Conservation (phyloP, 805 yeast species). For the Alloascoidea hylecoeti region DNA sequence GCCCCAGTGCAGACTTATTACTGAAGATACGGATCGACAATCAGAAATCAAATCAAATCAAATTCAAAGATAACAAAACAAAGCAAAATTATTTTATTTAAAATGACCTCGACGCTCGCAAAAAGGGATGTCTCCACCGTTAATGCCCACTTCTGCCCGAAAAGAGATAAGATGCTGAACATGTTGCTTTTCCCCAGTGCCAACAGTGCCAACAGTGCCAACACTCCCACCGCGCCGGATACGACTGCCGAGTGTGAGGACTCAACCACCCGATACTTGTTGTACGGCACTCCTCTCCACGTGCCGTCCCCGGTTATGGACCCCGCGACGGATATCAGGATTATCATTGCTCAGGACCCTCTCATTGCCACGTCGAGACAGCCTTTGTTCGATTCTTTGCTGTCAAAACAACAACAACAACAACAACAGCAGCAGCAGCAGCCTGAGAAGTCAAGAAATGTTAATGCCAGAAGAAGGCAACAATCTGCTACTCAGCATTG, state of each 20-base stretch:
- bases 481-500: neutral
- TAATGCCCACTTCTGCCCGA: neutral
- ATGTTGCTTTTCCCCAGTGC: neutral
- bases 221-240: neutral
- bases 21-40: too few species aligned
- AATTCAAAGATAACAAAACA: too few species aligned
- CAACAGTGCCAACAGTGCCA: neutral
- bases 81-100: too few species aligned
- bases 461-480: too few species aligned
- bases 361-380: neutral
- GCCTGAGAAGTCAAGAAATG: too few species aligned
- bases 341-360: slow-evolving; percentile 1
- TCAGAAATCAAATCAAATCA: too few species aligned
- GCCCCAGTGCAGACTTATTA: too few species aligned
- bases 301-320: slow-evolving; percentile 1
- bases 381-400: slow-evolving; percentile 1
- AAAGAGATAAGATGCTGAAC: neutral
- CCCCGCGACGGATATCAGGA: slow-evolving; percentile 1
- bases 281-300: slow-evolving; percentile 2
- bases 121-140: neutral
- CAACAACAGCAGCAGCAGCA: neutral
- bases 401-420: neutral
- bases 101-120: neutral
- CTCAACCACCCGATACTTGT: slow-evolving; percentile 1
- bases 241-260: slow-evolving; percentile 1